Evolutionary conservation across 345 rosid species (phyloP).

Genomic region (Excoecaria cochinchinensis): DNA sequence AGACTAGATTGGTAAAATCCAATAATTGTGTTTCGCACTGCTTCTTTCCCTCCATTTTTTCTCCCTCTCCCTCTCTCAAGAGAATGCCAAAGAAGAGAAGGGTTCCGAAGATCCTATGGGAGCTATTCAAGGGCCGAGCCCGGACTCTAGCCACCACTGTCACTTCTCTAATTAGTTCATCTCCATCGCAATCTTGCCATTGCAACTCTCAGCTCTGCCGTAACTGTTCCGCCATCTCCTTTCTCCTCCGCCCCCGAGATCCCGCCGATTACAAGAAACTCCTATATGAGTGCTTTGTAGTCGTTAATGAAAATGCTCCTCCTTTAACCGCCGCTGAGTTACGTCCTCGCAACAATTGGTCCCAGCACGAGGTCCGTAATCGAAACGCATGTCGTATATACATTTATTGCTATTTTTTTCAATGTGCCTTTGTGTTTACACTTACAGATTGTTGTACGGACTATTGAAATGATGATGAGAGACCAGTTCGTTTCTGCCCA

Average conservation of each 20-base stretch:
- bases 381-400: neutral
- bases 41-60: neutral
- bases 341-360: slow-evolving; percentile 38
- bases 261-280: slow-evolving; percentile 54
- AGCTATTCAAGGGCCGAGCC: slow-evolving; percentile 42
- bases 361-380: slow-evolving; percentile 35
- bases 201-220: slow-evolving; percentile 43
- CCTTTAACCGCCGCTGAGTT: slow-evolving; percentile 30
- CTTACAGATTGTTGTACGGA: slow-evolving; percentile 53
- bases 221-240: slow-evolving; percentile 30
- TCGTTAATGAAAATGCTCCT: slow-evolving; percentile 44
- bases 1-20: too few relatives aligned
- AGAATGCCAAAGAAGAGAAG: slow-evolving; percentile 40
- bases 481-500: slow-evolving; percentile 32
- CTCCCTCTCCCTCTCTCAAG: neutral
- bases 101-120: slow-evolving; percentile 62
- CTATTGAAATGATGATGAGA: slow-evolving; percentile 41
- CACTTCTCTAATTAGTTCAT: slow-evolving; percentile 33
- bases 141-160: slow-evolving; percentile 43
- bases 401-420: neutral
- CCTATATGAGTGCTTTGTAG: slow-evolving; percentile 56
- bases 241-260: slow-evolving; percentile 51
- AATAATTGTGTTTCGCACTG: too few relatives aligned
- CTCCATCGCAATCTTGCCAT: slow-evolving; percentile 22
- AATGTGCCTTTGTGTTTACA: slow-evolving; percentile 22